phyloP scores from a whole-genome alignment of 2,329 filamentous ascomycete species.

The Fusarium heterosporum region DNA sequence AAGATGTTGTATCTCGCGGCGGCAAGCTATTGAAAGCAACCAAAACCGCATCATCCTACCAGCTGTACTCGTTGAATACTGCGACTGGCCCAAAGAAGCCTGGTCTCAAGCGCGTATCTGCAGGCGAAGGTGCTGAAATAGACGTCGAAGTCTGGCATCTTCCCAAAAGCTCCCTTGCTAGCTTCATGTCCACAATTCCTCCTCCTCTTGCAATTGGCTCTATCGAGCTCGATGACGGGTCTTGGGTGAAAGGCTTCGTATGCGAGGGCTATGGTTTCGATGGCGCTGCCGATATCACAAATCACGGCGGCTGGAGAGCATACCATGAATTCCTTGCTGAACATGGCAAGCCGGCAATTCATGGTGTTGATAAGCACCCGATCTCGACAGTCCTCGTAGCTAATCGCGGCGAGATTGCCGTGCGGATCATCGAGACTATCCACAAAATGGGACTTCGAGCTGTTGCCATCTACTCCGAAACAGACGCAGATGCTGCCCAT shows the following conservation, averaged over 20 bases:
- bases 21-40: conserved; percentile 44
- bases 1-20: conserved; percentile 49
- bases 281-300: conserved; percentile 49
- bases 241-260: conserved; percentile 53
- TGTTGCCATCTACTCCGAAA: conserved; percentile 75
- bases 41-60: conserved; percentile 49
- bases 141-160: conserved; percentile 54
- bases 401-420: conserved; percentile 72
- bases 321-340: conserved; percentile 36
- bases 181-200: conserved; percentile 51
- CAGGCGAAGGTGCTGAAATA: conserved; percentile 44
- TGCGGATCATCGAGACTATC: conserved; percentile 76
- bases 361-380: not conserved
- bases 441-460: conserved; percentile 74
- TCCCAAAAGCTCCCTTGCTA: conserved; percentile 46
- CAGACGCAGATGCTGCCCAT: conserved; percentile 74
- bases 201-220: conserved; percentile 53
- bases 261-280: conserved; percentile 52
- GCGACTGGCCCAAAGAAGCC: conserved; percentile 46
- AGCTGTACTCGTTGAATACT: conserved; percentile 46
- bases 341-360: not conserved
- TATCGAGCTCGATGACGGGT: conserved; percentile 50
- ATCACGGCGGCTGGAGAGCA: conserved; percentile 49
- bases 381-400: conserved; percentile 68
- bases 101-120: conserved; percentile 47